Evolutionary conservation across 768 basidiomycete genomes (phyloP).

Genomic region (Mrakia blollopis): DNA sequence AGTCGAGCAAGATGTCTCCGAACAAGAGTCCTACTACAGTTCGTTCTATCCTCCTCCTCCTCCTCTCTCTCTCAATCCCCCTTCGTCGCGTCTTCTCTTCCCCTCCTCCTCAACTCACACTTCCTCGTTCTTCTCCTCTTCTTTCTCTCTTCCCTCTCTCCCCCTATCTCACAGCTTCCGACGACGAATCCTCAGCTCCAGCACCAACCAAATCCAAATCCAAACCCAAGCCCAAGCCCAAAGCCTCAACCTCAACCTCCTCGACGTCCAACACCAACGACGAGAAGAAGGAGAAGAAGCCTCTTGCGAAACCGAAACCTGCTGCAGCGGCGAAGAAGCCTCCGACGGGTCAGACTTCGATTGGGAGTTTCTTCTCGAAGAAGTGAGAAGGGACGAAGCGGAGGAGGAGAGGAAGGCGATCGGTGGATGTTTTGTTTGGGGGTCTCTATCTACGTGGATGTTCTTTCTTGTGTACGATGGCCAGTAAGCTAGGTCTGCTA

Average conservation of each 20-base stretch:
- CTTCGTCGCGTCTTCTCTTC: no score
- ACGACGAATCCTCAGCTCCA: neutral
- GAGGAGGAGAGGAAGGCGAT: no score
- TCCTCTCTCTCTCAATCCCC: neutral
- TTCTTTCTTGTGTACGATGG: no score
- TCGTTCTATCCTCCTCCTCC: neutral
- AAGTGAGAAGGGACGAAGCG: neutral
- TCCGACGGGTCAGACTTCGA: neutral
- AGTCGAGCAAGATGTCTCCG: conserved; percentile 5
- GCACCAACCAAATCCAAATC: neutral
- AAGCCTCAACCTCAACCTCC: neutral
- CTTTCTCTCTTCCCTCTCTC: neutral
- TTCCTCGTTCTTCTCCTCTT: neutral
- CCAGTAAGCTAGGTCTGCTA: no score
- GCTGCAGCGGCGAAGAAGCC: neutral
- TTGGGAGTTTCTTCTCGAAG: conserved; percentile 6
- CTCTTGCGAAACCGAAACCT: neutral
- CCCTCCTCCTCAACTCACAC: no score
- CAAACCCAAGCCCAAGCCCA: neutral
- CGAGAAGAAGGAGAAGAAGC: conserved; percentile 9
- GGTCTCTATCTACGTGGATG: no score
- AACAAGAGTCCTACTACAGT: conserved; percentile 13
- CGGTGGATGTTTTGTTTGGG: no score
- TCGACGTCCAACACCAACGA: neutral
- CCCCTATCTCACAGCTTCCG: neutral